Evolutionary conservation across 805 yeast species (phyloP), one percentile per base, ranked within the genome.

Genomic region (Pichia eremophila): DNA sequence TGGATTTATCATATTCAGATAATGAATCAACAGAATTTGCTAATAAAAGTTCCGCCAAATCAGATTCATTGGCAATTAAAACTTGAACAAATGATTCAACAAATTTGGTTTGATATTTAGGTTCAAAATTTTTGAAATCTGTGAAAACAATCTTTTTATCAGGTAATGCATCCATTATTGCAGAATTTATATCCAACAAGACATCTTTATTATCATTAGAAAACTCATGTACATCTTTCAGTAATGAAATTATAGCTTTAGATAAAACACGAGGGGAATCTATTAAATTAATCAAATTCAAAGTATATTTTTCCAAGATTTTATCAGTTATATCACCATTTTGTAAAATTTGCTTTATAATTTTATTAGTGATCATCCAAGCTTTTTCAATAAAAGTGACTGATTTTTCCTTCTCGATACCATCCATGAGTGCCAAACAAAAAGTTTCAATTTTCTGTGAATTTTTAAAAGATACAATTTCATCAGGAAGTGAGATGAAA

Each of bases 11-110:
- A 22, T 52, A 45, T 37, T 60, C 64, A 5, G 56, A 45, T 34
- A 65, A 35, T 7, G 67, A 54, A 7, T 59, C 65, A 35, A 61
- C 43, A 0, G 67, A 48, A 39, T 55, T 59, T 9, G 57, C 48
- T 2, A 65, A 34, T 12, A 64, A 46, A 6, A 46, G 53, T 8
- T 51, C 50, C 6, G 58, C 46, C 4, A 57, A 36, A 28, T 58
- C 63, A 2, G 58, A 50, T 18, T 53, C 40, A 28, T 48, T 46
- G 1, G 34, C n/a, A 4, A 43, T 31, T n/a, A 64, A 46, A 4
- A 64, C 17, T 1, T 46, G 34, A 41, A 57, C 40, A 44, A 54
- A 60, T 36, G 64, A 63, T 9, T 51, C 57, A 25, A 63, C 32
- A 41, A 65, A 60, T 4, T 41, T 41, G 0, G 38, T n/a, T 11